Conservation (phyloP, 2,329 filamentous ascomycete genomes). For the Neonectria punicea region DNA sequence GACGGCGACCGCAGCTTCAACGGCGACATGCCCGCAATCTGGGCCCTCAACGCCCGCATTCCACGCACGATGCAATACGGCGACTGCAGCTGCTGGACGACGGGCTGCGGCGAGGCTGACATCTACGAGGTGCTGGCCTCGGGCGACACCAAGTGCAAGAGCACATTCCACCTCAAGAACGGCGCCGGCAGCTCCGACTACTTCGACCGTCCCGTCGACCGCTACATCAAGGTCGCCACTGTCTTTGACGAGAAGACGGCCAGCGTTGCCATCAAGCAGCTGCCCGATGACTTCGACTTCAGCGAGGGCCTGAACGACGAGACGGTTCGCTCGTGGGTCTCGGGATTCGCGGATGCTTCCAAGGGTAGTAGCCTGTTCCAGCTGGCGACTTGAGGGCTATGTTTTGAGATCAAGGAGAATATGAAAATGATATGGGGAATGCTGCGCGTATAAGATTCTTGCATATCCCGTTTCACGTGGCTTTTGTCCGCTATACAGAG, state of each 20-base stretch:
- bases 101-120: constrained; percentile 78
- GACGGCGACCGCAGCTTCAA: constrained; percentile 64
- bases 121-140: constrained; percentile 76
- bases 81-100: constrained; percentile 77
- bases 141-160: constrained; percentile 74
- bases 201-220: constrained; percentile 71
- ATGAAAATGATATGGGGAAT: not conserved
- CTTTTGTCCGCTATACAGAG: not conserved
- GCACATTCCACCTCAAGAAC: constrained; percentile 73
- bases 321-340: constrained; percentile 49
- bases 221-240: constrained; percentile 71
- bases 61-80: constrained; percentile 77
- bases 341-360: constrained; percentile 31
- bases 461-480: not conserved
- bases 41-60: constrained; percentile 80
- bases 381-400: constrained; percentile 11
- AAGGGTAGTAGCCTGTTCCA: constrained; percentile 40
- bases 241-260: constrained; percentile 65
- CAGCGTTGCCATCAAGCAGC: constrained; percentile 66
- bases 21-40: constrained; percentile 77
- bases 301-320: constrained; percentile 50
- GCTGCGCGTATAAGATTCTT: constrained; percentile 10
- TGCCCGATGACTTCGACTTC: constrained; percentile 56
- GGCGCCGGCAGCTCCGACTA: constrained; percentile 76
- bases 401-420: no score